Base-by-base conservation (phyloP, 2,329 filamentous ascomycete genomes). In the Fusarium burgessii region DNA sequence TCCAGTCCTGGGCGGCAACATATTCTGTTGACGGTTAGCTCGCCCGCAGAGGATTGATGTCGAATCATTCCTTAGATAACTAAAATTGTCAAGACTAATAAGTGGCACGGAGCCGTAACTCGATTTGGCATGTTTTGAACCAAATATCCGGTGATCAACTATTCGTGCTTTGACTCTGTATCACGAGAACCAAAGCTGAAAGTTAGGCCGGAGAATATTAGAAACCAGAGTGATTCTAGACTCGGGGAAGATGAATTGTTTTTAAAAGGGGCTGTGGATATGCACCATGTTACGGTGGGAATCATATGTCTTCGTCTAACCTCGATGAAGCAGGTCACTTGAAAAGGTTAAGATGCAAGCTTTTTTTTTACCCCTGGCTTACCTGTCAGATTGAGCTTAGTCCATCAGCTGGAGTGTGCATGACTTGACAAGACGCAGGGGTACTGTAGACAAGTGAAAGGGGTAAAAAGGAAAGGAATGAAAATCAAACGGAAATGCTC, bases 31-130 rank as follows among this genome's bases (percentile, higher is more conserved):
- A 49, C 7, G 36, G 63, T 66, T 66, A 66, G 62, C 14, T 18
- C 27, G 36, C n/a, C 33, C 40, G 29, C 14, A 32, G 23, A 7
- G n/a, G 7, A 27, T 36, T 35, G 12, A 50, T 49, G 23, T 41
- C 49, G 51, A 25, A 50, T 50, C 55, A 67, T 18, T 33, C 15
- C 27, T 61, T 45, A 29, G 27, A 52, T 29, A 41, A 45, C 27
- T 27, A 50, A 54, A 56, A 67, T 15, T 42, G 29, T 9, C 38
- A 35, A 35, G 62, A 38, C 3, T 25, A 17, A 25, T 18, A 18
- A 45, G 14, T 17, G 18, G 41, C 23, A 17, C 64, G 38, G 41
- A 49, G 38, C 15, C n/a, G 66, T 68, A 45, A 57, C 62, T 67
- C 49, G n/a, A 67, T 62, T 41, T 27, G 17, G 49, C 14, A 35